Evolutionary conservation across 345 rosid species (phyloP), one percentile per base, ranked within the genome.

Genomic region (Limnanthes douglasii): DNA sequence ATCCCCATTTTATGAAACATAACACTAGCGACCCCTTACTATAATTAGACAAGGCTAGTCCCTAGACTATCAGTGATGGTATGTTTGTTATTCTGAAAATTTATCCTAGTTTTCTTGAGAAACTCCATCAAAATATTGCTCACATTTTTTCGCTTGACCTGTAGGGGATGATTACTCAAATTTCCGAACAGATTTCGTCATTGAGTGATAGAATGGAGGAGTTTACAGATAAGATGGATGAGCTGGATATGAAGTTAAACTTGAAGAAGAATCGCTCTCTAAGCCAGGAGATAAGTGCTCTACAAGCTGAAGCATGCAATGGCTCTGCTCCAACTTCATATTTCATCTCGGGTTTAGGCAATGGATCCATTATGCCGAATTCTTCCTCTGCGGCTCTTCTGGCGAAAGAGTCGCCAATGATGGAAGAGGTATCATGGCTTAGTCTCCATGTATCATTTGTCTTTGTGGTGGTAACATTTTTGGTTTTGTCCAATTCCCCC

Each of bases 161-260:
- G 18, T 25, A 81, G 99, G 93, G 73, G 40, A 66, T 59, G 43
- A 47, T 78, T 29, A 68, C 85, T 56, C 93, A 78, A 52, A 94
- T 92, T 56, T 81, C 81, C 1, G 94, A 92, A 37, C 99, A 81
- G 50, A 92, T 92, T 43, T 73, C 93, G 22, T 57, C 81, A 0
- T 73, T 92, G 40, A 69, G 67, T 49, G 99, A 81, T 36, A 70
- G 90, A 59, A 81, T 92, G 90, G 96, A 85, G 18, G 99, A 85
- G 58, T 92, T 85, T 59, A 81, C 93, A 8, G 34, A 41, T 15
- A 60, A 51, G 5, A 66, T 85, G 3, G 96, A 92, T 51, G 96
- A 85, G 60, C 59, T 92, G 20, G 81, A 68, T 40, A 59, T 73
- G 40, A 75, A 75, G 68, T 50, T 85, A 27, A 50, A 59, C 15